Conservation (phyloP, 2,329 filamentous ascomycete species). For the Rhinocladiella mackenziei region DNA sequence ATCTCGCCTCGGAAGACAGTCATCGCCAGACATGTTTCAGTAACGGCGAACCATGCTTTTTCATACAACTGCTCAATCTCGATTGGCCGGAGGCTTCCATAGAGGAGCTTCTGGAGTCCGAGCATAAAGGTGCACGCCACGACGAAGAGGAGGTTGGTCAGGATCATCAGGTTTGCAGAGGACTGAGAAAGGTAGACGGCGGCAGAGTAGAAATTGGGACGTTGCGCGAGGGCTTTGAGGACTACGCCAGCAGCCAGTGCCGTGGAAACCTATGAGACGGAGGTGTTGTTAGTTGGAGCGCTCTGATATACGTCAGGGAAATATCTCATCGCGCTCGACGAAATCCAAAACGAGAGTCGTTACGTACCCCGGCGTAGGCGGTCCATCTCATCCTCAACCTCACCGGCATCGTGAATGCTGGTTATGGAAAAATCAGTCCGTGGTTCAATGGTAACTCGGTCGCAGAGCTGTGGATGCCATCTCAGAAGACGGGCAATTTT, state of each 20-base stretch:
- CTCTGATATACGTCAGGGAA: neutral
- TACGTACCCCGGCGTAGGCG: constrained; percentile 51
- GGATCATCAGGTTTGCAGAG: constrained; percentile 89
- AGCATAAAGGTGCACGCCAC: constrained; percentile 77
- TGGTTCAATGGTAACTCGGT: constrained; percentile 6
- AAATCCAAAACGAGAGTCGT: neutral
- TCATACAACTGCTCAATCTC: constrained; percentile 97
- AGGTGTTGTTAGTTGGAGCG: constrained; percentile 21
- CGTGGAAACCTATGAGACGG: constrained; percentile 62
- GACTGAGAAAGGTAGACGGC: constrained; percentile 96
- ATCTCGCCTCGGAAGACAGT: constrained; percentile 96
- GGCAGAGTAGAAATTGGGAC: constrained; percentile 96
- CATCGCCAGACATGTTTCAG: constrained; percentile 95
- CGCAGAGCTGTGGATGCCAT: constrained; percentile 11
- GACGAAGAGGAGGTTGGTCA: constrained; percentile 86
- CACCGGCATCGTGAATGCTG: constrained; percentile 17
- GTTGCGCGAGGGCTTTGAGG: constrained; percentile 85
- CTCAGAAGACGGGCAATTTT: no score
- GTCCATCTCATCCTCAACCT: constrained; percentile 44
- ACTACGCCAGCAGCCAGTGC: constrained; percentile 79
- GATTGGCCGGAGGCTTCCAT: constrained; percentile 82
- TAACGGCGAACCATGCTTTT: constrained; percentile 96
- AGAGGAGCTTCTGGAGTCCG: constrained; percentile 83
- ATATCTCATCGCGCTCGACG: neutral
- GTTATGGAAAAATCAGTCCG: constrained; percentile 1